Base-by-base conservation (phyloP, 441 rosid genomes). In the Syzygium syzygioides region DNA sequence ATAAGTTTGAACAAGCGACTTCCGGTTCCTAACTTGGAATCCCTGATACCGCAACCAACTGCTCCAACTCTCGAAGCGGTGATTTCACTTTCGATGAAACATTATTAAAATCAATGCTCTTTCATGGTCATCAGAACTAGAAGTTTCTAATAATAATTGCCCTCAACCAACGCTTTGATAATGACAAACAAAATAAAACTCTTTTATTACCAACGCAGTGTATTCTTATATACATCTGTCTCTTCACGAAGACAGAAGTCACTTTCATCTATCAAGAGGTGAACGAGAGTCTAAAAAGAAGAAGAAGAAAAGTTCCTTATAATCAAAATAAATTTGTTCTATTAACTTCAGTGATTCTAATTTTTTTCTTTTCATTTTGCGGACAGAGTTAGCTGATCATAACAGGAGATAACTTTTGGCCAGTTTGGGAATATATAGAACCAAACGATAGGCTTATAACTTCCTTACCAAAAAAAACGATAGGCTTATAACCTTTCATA, bases 81-180 rank as follows among this genome's bases (percentile, higher is more conserved):
- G 4, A 52, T 52, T 10, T 52, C 54, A 52, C 14, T 52, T 13
- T 52, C 5, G 14, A 10, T 14, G 14, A 12, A 52, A 52, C 54
- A 52, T 52, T 11, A 52, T 0, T 52, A 52, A 52, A 52, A 52
- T 52, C 28, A 89, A 92, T 92, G 97, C 99, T 91, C 99, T 96
- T 93, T 94, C 95, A 68, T 52, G 54, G 54, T 52, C 13, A 52
- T 52, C 14, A 52, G 54, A 52, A 56, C 14, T 56, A 56, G 5
- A 56, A 20, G 14, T 14, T 15, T 52, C 54, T 52, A 56, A 9
- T 56, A 56, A 4, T 20, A 23, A 23, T 55, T 20, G 23, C 57
- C 57, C 57, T 55, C 23, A 23, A 23, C 60, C 60, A 56, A 9
- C 28, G 1, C 3, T 23, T 56, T 23, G 60, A 20, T 56, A 56